phyloP scores from a whole-genome alignment of 768 basidiomycete genomes.

The Amanita inopinata region DNA sequence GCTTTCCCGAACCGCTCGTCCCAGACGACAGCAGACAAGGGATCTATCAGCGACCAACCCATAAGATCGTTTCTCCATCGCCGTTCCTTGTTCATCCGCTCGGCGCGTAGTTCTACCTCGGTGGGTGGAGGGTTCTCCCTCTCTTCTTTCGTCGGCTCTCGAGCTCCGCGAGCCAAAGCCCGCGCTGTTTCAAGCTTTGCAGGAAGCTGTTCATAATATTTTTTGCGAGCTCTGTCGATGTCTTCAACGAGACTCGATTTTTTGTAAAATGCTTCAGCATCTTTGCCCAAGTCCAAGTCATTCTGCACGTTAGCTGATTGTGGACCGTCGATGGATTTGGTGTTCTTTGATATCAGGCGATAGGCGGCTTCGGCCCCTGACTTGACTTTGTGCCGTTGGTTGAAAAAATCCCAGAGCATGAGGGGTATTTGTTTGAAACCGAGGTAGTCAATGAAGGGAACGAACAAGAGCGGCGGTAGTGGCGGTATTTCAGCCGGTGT shows the following conservation, averaged over 20 bases:
- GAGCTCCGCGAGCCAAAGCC: slow-evolving; percentile 58
- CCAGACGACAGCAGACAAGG: slow-evolving; percentile 60
- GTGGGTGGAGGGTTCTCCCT: slow-evolving; percentile 66
- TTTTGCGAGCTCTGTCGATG: slow-evolving; percentile 58
- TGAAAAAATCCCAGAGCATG: slow-evolving; percentile 93
- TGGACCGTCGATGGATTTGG: slow-evolving; percentile 46
- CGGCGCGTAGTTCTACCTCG: slow-evolving; percentile 81
- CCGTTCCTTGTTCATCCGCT: slow-evolving; percentile 82
- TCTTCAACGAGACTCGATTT: slow-evolving; percentile 47
- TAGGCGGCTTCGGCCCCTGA: slow-evolving; percentile 79
- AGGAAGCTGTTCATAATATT: slow-evolving; percentile 68
- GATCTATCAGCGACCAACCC: slow-evolving; percentile 73
- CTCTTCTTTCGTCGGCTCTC: slow-evolving; percentile 87
- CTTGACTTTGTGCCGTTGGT: slow-evolving; percentile 71
- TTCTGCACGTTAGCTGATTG: slow-evolving; percentile 22
- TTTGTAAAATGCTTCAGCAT: slow-evolving; percentile 61
- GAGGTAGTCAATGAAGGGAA: slow-evolving; percentile 65
- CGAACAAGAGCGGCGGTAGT: slow-evolving; percentile 72
- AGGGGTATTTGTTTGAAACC: slow-evolving; percentile 78
- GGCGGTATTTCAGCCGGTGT: slow-evolving; percentile 53
- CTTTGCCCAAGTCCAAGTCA: slow-evolving; percentile 72
- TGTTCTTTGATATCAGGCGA: slow-evolving; percentile 50
- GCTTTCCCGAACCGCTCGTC: slow-evolving; percentile 58
- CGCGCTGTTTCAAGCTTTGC: slow-evolving; percentile 63
- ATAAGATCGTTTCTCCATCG: slow-evolving; percentile 73